These are phyloP conservation scores for Solanum bukasovii DNA, from an alignment of 257 asterid species.

Conservation along the genomic window DNA sequence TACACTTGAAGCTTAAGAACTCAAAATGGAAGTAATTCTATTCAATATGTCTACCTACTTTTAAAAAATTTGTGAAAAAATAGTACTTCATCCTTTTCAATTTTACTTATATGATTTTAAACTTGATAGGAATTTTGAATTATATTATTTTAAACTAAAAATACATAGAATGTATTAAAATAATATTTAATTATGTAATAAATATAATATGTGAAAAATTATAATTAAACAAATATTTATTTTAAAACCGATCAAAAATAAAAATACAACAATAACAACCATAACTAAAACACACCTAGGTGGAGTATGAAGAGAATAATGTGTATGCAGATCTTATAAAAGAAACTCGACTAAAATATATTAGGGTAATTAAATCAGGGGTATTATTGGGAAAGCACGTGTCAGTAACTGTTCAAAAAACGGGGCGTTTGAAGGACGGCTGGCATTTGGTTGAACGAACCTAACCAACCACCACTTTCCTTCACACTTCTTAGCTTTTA, in stretches of 20 bases:
- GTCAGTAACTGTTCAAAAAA: constrained; percentile 1
- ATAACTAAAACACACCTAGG: too few species aligned
- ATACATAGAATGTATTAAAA: too few species aligned
- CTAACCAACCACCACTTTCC: constrained; percentile 62
- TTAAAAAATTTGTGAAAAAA: not conserved
- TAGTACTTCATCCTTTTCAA: not conserved
- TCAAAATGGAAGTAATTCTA: not conserved
- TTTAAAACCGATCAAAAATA: too few species aligned
- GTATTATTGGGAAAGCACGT: not conserved
- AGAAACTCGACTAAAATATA: too few species aligned
- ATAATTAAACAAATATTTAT: not conserved
- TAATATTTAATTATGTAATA: too few species aligned
- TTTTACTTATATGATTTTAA: not conserved
- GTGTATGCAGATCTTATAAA: too few species aligned
- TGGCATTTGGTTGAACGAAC: constrained; percentile 65
- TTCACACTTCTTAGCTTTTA: constrained; percentile 29
- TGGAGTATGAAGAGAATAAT: not conserved
- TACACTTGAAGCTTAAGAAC: not conserved
- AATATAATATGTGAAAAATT: not conserved
- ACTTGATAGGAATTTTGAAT: not conserved
- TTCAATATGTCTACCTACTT: not conserved
- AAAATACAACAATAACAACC: too few species aligned
- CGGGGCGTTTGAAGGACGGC: constrained; percentile 28
- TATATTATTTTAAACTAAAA: too few species aligned
- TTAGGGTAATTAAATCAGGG: not conserved